Evolutionary conservation across 371 early-diverging fungal species (phyloP).

Genomic region (Mucor mucedo): DNA sequence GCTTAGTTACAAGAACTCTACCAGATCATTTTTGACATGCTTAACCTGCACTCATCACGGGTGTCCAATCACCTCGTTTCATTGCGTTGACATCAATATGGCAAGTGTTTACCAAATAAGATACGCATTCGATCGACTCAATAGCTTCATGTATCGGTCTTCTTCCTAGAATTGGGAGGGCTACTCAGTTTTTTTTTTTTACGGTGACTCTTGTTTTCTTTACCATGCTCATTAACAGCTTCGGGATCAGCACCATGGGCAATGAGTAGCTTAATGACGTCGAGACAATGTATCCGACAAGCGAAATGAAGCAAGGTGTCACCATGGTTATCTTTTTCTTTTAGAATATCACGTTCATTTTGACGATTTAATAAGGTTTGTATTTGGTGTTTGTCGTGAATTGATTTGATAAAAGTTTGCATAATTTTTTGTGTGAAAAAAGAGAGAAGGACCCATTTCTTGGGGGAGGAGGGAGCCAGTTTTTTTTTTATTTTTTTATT

Average conservation of each 20-base stretch:
- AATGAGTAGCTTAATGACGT: constrained; percentile 34
- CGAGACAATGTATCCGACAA: constrained; percentile 40
- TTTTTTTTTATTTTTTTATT: neutral
- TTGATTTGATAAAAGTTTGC: constrained; percentile 18
- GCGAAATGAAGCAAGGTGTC: constrained; percentile 59
- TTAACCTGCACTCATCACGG: constrained; percentile 55
- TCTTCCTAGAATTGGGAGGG: constrained; percentile 27
- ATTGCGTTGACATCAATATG: constrained; percentile 54
- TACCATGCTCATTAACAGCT: constrained; percentile 47
- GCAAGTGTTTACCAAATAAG: constrained; percentile 34
- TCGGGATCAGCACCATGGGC: constrained; percentile 41
- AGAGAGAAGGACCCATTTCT: neutral
- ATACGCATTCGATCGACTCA: constrained; percentile 44
- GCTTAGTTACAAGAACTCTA: too few species aligned
- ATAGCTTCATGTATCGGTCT: constrained; percentile 58
- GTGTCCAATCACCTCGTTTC: constrained; percentile 64
- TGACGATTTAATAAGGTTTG: neutral
- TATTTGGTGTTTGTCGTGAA: constrained; percentile 8
- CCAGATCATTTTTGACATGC: too few species aligned
- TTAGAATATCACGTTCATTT: constrained; percentile 9
- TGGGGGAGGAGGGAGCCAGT: neutral
- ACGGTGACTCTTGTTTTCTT: neutral
- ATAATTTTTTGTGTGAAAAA: neutral
- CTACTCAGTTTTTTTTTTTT: neutral
- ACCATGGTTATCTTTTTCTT: constrained; percentile 45